These are phyloP conservation scores for Flaveria trinervia DNA, from an alignment of 129 eudicot species.

Conservation along the genomic window DNA sequence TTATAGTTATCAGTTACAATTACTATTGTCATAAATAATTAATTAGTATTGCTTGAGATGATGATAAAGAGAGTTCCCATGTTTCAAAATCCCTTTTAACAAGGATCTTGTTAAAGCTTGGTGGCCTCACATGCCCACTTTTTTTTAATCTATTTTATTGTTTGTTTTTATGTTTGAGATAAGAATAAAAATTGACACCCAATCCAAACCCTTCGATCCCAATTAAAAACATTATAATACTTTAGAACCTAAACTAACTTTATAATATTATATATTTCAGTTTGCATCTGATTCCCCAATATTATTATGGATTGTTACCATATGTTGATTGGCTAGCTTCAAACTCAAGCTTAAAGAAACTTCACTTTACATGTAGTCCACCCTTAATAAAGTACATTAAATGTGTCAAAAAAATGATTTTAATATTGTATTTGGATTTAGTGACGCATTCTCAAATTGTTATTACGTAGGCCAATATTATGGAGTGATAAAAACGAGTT, in stretches of 20 bases:
- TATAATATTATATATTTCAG: constrained; percentile 16
- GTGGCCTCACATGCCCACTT: constrained; percentile 37
- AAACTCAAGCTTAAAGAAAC: constrained; percentile 23
- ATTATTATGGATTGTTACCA: constrained; percentile 15
- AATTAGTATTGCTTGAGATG: constrained; percentile 33
- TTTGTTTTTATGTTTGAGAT: constrained; percentile 30
- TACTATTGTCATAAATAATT: neutral
- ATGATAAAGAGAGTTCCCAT: constrained; percentile 40
- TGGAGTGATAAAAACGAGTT: too few species aligned
- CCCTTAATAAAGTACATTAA: neutral
- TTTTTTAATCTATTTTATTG: neutral
- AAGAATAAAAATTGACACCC: constrained; percentile 21
- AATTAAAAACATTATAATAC: constrained; percentile 24
- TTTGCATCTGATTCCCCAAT: constrained; percentile 40
- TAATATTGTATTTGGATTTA: too few species aligned
- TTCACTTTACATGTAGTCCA: neutral
- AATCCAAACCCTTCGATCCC: constrained; percentile 22
- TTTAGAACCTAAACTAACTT: constrained; percentile 35
- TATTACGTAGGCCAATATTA: too few species aligned
- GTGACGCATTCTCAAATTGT: too few species aligned
- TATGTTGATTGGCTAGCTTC: constrained; percentile 33
- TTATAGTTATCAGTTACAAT: neutral
- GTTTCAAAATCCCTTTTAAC: constrained; percentile 40
- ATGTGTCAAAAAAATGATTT: too few species aligned
- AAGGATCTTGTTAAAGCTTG: constrained; percentile 44